Evolutionary conservation across 306 rosid genomes (phyloP), one percentile per base, ranked within the genome.

Genomic region (Mimosa pudica): DNA sequence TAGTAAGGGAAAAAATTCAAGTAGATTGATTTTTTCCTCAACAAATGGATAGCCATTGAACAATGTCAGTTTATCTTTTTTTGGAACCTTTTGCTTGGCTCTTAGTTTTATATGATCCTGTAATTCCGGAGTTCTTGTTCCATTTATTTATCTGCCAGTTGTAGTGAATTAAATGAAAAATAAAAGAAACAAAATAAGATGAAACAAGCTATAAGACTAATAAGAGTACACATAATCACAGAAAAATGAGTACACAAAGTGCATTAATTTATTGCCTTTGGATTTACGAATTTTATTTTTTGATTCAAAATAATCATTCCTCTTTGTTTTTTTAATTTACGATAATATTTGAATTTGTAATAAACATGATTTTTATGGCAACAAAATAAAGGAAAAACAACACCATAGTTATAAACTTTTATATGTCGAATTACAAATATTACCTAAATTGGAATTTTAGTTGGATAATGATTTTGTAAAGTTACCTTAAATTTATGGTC

Each of bases 101-200:
- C 58, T 81, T 17, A 89, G 84, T 77, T 72, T 60, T 38, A 63
- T 57, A 18, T 51, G 89, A 86, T 71, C 88, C 89, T 87, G 20
- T 14, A 78, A 71, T 87, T 82, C 45, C 87, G 94, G 84, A 81
- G 46, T 62, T 71, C 70, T 66, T 66, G 33, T 38, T 5, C 44
- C 71, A 38, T 75, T 51, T 47, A 67, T 60, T 80, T 82, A 78
- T 83, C 73, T 70, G 86, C 83, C 67, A 71, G 13, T 20, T 63
- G 54, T 85, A 78, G 73, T 18, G 38, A 76, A 36, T 82, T 81
- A 64, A 49, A 83, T 36, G 57, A 51, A 51, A 12, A 14, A 13
- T 51, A 72, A 55, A 60, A 12, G 63, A 83, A 7, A 81, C 44
- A 77, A 54, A 76, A 82, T 75, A 82, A 48, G 52, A 48, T 48